Percentiles rank a stretch among this genome's conserved stretches.
Evolutionary conservation across 2,329 filamentous ascomycete species (phyloP).

Genomic region (Botryotinia convoluta): DNA sequence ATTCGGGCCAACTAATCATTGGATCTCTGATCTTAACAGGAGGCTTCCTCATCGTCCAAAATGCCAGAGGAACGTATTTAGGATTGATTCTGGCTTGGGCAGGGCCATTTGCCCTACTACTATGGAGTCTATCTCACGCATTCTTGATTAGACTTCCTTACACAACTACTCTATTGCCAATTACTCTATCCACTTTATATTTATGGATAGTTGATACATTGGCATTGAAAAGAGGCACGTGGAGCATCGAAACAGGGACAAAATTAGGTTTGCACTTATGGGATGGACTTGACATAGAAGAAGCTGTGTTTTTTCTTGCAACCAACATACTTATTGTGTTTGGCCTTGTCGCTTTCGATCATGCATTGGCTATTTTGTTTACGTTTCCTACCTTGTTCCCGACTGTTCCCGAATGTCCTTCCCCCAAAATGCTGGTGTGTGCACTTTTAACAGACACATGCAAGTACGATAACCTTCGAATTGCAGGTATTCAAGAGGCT

Average conservation of each 20-base stretch:
- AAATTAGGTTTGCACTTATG: conserved; percentile 64
- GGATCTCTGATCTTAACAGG: conserved; percentile 46
- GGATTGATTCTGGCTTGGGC: conserved; percentile 70
- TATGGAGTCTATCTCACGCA: conserved; percentile 62
- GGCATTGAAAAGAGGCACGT: conserved; percentile 65
- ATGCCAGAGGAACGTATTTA: conserved; percentile 59
- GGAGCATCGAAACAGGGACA: conserved; percentile 66
- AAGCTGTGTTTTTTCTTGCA: conserved; percentile 69
- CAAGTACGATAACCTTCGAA: conserved; percentile 55
- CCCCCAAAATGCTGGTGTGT: conserved; percentile 49
- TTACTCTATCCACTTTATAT: conserved; percentile 63
- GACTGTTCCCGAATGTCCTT: conserved; percentile 47
- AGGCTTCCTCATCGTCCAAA: conserved; percentile 45
- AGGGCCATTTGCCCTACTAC: conserved; percentile 60
- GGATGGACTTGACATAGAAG: conserved; percentile 67
- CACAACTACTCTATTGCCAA: conserved; percentile 56
- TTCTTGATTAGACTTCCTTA: conserved; percentile 60
- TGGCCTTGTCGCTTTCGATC: conserved; percentile 66
- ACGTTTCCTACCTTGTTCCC: conserved; percentile 60
- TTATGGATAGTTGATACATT: conserved; percentile 71
- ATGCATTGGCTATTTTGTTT: conserved; percentile 63
- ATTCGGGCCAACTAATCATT: conserved; percentile 51
- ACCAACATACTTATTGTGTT: conserved; percentile 70
- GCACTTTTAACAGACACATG: conserved; percentile 48
- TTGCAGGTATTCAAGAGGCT: conserved; percentile 58